Conservation (phyloP, 129 eudicot genomes). For the Deinandra increscens region DNA sequence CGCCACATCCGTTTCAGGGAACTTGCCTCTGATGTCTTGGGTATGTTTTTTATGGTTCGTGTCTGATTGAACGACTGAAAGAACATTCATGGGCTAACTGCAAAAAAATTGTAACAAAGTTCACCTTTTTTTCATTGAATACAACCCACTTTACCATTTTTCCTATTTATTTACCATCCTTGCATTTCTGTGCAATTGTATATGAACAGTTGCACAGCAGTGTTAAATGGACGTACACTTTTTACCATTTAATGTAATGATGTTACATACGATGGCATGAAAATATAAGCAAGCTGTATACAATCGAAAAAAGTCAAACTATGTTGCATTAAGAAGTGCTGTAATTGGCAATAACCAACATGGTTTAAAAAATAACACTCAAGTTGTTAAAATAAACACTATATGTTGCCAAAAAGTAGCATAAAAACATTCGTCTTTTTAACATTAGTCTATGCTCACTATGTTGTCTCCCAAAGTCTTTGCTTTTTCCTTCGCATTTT, state of each 20-base stretch:
- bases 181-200: neutral
- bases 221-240: neutral
- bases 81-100: neutral
- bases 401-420: neutral
- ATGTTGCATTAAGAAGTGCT: neutral
- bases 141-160: neutral
- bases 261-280: neutral
- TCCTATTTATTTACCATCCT: neutral
- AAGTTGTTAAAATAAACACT: neutral
- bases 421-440: neutral
- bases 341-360: neutral
- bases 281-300: neutral
- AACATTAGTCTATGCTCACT: neutral
- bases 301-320: neutral
- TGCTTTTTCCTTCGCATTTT: neutral
- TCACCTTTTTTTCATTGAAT: neutral
- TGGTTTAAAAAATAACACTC: neutral
- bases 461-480: neutral
- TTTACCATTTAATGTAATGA: neutral
- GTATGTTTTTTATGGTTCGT: conserved; percentile 25
- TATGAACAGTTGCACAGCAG: neutral
- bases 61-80: neutral
- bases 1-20: conserved; percentile 94
- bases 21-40: conserved; percentile 84
- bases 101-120: neutral